These are phyloP conservation scores for Telopea speciosissima DNA, from an alignment of 177 flowering plant genomes.

Conservation along the genomic window DNA sequence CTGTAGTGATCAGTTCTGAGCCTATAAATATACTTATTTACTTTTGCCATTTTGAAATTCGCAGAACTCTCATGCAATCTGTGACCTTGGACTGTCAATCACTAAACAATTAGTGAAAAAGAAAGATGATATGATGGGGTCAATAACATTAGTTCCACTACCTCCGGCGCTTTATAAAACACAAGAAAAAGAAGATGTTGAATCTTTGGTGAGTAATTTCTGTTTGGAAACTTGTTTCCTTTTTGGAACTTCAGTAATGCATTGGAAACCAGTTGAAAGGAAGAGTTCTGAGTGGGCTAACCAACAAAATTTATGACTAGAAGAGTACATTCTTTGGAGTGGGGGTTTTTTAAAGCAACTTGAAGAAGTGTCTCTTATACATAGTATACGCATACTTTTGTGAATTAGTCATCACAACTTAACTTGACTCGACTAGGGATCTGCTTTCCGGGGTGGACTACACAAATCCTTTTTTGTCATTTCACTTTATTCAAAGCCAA, in stretches of 20 bases:
- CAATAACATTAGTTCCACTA: slow-evolving; percentile 32
- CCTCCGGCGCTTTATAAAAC: slow-evolving; percentile 61
- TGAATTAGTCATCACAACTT: too few species aligned
- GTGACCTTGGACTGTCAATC: slow-evolving; percentile 79
- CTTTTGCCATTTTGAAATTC: slow-evolving; percentile 14
- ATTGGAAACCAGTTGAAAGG: background rate
- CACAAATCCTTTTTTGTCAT: too few species aligned
- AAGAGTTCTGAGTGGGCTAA: background rate
- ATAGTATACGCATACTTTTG: background rate
- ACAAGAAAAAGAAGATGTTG: slow-evolving; percentile 41
- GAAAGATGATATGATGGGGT: slow-evolving; percentile 34
- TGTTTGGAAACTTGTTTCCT: background rate
- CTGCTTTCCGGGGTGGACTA: too few species aligned
- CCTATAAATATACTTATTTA: background rate
- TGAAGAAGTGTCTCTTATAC: background rate
- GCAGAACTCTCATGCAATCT: slow-evolving; percentile 83
- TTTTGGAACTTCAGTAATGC: slow-evolving; percentile 1
- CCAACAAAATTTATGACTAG: background rate
- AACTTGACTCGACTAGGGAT: too few species aligned
- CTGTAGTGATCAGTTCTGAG: background rate
- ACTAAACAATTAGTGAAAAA: slow-evolving; percentile 49
- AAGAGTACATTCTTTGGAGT: background rate
- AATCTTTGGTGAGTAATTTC: slow-evolving; percentile 34
- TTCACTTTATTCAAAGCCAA: too few species aligned
- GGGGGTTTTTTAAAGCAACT: background rate